Conservation (phyloP, 2,329 filamentous ascomycete genomes). For the Aspergillus sp. region DNA sequence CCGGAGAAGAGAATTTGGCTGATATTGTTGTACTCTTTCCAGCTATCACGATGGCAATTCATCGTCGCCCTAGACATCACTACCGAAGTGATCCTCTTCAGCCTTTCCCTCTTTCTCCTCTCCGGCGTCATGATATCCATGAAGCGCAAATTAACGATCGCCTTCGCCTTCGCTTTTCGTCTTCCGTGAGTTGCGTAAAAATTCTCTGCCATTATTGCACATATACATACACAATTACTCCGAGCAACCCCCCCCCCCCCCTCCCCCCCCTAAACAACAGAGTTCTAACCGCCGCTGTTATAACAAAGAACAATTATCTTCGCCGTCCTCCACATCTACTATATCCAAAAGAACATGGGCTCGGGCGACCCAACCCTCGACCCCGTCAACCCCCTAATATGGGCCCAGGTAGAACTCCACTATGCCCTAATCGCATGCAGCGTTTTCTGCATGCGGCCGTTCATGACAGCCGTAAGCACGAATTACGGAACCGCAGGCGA, state of each 20-base stretch:
- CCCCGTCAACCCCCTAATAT: slow-evolving; percentile 34
- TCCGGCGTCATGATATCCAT: slow-evolving; percentile 34
- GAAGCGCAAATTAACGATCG: slow-evolving; percentile 32
- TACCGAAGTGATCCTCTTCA: slow-evolving; percentile 35
- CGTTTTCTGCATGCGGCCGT: slow-evolving; percentile 37
- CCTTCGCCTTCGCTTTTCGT: slow-evolving; percentile 35
- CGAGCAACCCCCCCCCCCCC: not conserved
- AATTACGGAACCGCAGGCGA: slow-evolving; percentile 37
- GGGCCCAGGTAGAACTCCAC: slow-evolving; percentile 37
- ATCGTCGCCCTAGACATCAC: slow-evolving; percentile 37
- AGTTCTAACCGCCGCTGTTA: not conserved
- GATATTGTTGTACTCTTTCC: not conserved
- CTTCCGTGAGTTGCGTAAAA: slow-evolving; percentile 33
- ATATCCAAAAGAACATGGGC: slow-evolving; percentile 28
- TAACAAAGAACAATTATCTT: slow-evolving; percentile 30
- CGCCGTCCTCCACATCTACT: slow-evolving; percentile 36
- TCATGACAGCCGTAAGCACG: slow-evolving; percentile 39
- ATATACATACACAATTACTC: not conserved
- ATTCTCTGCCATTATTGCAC: not conserved
- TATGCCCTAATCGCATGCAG: slow-evolving; percentile 40
- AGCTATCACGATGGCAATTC: slow-evolving; percentile 36
- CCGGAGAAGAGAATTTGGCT: not conserved
- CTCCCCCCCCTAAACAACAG: not conserved
- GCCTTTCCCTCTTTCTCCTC: slow-evolving; percentile 30
- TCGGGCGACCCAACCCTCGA: slow-evolving; percentile 37